These are phyloP conservation scores for Kodamaea neixiangensis DNA, from an alignment of 805 yeast genomes.

Conservation along the genomic window DNA sequence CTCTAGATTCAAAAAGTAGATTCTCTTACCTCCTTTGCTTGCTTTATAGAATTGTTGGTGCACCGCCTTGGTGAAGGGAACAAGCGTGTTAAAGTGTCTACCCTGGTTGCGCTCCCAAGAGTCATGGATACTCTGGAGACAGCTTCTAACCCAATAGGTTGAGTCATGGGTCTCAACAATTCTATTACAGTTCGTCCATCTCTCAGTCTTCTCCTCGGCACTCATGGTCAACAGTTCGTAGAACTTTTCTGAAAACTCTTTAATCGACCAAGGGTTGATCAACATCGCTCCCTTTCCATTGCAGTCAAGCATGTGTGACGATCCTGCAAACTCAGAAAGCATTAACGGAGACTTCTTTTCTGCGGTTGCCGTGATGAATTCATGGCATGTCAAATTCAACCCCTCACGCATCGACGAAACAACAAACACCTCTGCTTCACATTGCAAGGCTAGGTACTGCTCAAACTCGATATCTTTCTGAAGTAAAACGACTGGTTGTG, in stretches of 20 bases:
- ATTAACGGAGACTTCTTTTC: conserved; percentile 78
- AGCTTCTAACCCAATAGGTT: conserved; percentile 66
- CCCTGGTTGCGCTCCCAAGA: conserved; percentile 38
- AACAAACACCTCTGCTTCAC: conserved; percentile 84
- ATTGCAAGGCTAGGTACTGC: conserved; percentile 82
- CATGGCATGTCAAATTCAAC: conserved; percentile 95
- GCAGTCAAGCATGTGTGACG: conserved; percentile 70
- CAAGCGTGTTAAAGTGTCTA: conserved; percentile 24
- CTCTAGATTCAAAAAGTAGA: conserved; percentile 56
- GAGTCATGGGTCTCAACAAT: conserved; percentile 70
- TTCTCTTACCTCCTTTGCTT: conserved; percentile 34
- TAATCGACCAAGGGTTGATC: conserved; percentile 90
- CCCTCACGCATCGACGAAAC: conserved; percentile 96
- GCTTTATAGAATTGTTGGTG: conserved; percentile 36
- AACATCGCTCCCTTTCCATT: conserved; percentile 63
- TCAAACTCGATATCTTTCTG: conserved; percentile 88
- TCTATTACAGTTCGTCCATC: conserved; percentile 65
- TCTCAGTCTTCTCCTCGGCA: conserved; percentile 51
- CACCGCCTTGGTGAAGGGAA: conserved; percentile 32
- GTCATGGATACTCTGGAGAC: conserved; percentile 53
- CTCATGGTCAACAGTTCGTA: conserved; percentile 66
- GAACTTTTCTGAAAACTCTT: conserved; percentile 63
- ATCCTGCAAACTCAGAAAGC: conserved; percentile 92
- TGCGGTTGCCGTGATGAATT: conserved; percentile 75
- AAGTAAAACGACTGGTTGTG: conserved; percentile 82